Conservation (phyloP, 495 filamentous ascomycete genomes). For the Astrocystis sublimbata region DNA sequence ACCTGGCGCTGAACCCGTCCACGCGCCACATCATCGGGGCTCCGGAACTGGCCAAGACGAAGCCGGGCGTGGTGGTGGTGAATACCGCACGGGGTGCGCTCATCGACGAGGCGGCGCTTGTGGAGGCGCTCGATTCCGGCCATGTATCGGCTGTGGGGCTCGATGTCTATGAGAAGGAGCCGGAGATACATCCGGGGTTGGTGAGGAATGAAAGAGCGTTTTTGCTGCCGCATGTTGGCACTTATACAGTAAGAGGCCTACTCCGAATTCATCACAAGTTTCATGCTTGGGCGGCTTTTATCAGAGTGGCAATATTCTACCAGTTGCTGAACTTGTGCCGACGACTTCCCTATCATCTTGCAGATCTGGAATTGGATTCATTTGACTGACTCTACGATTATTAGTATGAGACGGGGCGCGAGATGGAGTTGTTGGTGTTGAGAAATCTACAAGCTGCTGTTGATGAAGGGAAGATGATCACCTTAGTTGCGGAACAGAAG, state of each 20-base stretch:
- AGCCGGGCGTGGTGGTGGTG: conserved; percentile 68
- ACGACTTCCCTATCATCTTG: neutral
- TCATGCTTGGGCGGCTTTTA: neutral
- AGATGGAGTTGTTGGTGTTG: conserved; percentile 77
- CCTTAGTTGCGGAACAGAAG: conserved; percentile 70
- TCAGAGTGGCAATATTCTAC: neutral
- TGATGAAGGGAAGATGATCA: conserved; percentile 63
- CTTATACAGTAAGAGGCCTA: conserved; percentile 42
- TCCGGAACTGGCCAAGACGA: conserved; percentile 67
- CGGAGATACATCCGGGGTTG: conserved; percentile 68
- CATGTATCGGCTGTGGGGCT: conserved; percentile 69
- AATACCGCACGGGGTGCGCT: conserved; percentile 75
- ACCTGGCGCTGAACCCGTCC: conserved; percentile 64
- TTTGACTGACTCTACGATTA: neutral
- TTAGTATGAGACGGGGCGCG: conserved; percentile 44
- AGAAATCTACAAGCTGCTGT: conserved; percentile 67
- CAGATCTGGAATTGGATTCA: too few species aligned
- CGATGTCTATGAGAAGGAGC: conserved; percentile 82
- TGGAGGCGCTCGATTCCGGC: conserved; percentile 65
- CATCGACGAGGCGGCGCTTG: conserved; percentile 72
- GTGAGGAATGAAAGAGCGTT: conserved; percentile 69
- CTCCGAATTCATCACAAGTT: neutral
- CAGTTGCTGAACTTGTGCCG: neutral
- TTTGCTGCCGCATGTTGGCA: conserved; percentile 81
- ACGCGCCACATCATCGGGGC: conserved; percentile 69